phyloP scores from a whole-genome alignment of 148 eudicot species.

The Nepenthes mirabilis region DNA sequence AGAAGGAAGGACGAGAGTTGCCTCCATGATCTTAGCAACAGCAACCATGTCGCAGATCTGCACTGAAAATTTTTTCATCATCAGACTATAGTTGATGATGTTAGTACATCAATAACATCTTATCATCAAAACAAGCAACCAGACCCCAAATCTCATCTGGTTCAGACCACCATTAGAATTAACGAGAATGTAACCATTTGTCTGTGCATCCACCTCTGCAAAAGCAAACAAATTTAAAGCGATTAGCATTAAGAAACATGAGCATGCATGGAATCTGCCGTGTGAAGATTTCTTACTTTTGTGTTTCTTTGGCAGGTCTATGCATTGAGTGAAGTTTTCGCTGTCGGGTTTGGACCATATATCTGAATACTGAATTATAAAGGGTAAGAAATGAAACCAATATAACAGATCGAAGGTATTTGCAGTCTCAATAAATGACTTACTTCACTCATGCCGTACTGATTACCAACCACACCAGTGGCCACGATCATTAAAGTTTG shows the following conservation, averaged over 20 bases:
- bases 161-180: conserved; percentile 99
- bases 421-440: conserved; percentile 15
- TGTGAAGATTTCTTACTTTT: conserved; percentile 35
- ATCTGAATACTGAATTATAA: conserved; percentile 44
- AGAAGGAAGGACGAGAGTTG: conserved; percentile 91
- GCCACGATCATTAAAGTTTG: conserved; percentile 46
- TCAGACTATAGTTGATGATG: conserved; percentile 24
- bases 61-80: conserved; percentile 50
- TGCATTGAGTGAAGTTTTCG: conserved; percentile 74
- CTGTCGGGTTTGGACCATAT: conserved; percentile 76
- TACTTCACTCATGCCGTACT: conserved; percentile 35
- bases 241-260: conserved; percentile 1
- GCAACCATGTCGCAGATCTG: conserved; percentile 99
- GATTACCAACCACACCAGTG: conserved; percentile 39
- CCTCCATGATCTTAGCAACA: conserved; percentile 95
- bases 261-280: too few relatives aligned
- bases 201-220: conserved; percentile 52
- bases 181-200: conserved; percentile 79
- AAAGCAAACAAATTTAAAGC: conserved; percentile 6
- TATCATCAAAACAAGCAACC: conserved; percentile 21
- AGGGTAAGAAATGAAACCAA: conserved; percentile 11
- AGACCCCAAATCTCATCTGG: conserved; percentile 99
- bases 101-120: conserved; percentile 1
- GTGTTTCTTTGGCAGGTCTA: conserved; percentile 55
- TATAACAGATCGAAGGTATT: not conserved